Conservation (phyloP, 1,139 yeast genomes). For the Kodamaea sp. region DNA sequence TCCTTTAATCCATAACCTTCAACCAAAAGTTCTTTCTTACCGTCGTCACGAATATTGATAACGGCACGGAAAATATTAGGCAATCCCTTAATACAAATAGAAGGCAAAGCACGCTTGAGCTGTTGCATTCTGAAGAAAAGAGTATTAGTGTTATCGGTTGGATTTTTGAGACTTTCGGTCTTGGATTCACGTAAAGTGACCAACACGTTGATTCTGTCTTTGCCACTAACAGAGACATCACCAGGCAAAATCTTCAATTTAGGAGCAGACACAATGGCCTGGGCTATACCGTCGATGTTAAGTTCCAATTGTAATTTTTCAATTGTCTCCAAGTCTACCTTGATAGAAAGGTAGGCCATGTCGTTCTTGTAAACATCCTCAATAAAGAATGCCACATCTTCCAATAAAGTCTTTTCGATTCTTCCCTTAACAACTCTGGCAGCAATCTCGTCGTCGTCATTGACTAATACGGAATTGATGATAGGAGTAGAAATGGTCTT, state of each 20-base stretch:
- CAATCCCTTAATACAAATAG: slow-evolving; percentile 89
- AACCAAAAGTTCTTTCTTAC: slow-evolving; percentile 85
- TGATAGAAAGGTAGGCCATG: slow-evolving; percentile 76
- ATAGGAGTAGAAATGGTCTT: slow-evolving; percentile 95
- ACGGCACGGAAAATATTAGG: slow-evolving; percentile 93
- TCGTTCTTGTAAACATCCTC: slow-evolving; percentile 91
- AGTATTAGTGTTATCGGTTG: slow-evolving; percentile 54
- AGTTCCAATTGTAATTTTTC: slow-evolving; percentile 89
- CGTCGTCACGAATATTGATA: slow-evolving; percentile 85
- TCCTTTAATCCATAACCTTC: slow-evolving; percentile 97
- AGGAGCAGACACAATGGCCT: slow-evolving; percentile 81
- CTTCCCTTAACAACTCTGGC: slow-evolving; percentile 99
- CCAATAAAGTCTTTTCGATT: slow-evolving; percentile 85
- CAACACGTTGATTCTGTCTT: slow-evolving; percentile 72
- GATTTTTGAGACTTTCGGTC: slow-evolving; percentile 40
- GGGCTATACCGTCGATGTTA: slow-evolving; percentile 80
- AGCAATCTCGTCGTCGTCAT: slow-evolving; percentile 93
- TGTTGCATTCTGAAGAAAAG: slow-evolving; percentile 89
- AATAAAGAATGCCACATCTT: slow-evolving; percentile 84
- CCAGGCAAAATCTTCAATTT: slow-evolving; percentile 78
- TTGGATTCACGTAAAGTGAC: slow-evolving; percentile 59
- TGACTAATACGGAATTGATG: slow-evolving; percentile 90
- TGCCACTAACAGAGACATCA: slow-evolving; percentile 71
- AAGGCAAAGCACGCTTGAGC: slow-evolving; percentile 80
- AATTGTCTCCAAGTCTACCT: slow-evolving; percentile 80